Base-by-base conservation (phyloP, 176 grass and related monocot genomes). In the Avena atlantica region DNA sequence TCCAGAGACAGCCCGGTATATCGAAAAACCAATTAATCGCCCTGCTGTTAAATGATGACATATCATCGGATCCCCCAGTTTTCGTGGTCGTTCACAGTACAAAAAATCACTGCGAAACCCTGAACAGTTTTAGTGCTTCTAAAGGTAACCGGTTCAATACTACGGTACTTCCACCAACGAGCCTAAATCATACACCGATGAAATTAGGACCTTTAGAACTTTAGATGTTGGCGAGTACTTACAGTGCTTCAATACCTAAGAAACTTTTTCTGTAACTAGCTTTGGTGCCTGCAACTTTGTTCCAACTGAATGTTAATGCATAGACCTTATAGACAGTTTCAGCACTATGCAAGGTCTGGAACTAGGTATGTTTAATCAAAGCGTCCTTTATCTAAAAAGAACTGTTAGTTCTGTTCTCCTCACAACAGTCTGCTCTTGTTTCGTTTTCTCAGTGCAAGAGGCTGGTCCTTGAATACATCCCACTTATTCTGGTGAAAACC, bases 401-500 rank as follows among this genome's bases (percentile, higher is more conserved):
- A 42, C 40, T 42, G 8, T 20, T 70, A 73, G 11, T 57, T 61
- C 14, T 87, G 60, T 64, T 56, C 8, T 81, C 14, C 79, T 81
- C 65, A 42, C 13, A 16, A 68, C 29, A 16, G 1, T 12, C 5
- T 36, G 56, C 4, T 89, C 25, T 64, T 19, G 4, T 12, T 53
- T 67, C 56, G 20, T 48, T 68, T 27, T 37, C 81, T 21, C 71
- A 97, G 95, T 97, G 95, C 85, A 87, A 93, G 80, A 81, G 56
- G 51, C 24, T 93, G 74, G 87, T 95, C 44, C 71, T 84, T 20
- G 58, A 90, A 68, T 93, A 93, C 61, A 37, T 56, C 23, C 93
- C 95, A 7, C 50, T 91, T 64, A 65, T 92, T 83, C 60, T 97
- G 55, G 56, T 84, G 1, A 86, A 83, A 61, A 77, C 85, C 7